Percentiles rank a stretch among this genome's conserved stretches.
Conservation (phyloP, 768 basidiomycete genomes). For the Kwoniella sp. region DNA sequence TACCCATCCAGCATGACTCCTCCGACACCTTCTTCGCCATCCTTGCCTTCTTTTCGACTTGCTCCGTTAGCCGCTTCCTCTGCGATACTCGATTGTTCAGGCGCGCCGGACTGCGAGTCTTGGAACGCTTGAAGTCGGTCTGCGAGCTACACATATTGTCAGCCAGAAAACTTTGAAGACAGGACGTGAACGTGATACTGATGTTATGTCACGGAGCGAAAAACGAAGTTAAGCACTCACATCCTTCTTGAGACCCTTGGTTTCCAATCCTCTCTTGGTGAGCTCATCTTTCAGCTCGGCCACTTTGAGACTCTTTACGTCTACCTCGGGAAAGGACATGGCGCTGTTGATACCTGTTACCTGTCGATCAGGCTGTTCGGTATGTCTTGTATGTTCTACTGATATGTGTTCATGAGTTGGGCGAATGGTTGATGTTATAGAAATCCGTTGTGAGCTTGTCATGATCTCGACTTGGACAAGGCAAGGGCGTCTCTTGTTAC, state of each 20-base stretch:
- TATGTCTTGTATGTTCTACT: no score
- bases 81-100: background rate
- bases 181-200: no score
- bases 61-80: no score
- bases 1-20: slow-evolving; percentile 21
- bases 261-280: slow-evolving; percentile 44
- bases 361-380: no score
- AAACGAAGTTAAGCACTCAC: slow-evolving; percentile 27
- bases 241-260: slow-evolving; percentile 52
- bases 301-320: slow-evolving; percentile 41
- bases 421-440: no score
- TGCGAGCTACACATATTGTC: slow-evolving; percentile 29
- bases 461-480: no score
- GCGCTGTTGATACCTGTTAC: no score
- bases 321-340: slow-evolving; percentile 12
- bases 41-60: background rate
- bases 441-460: no score
- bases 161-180: no score
- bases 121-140: slow-evolving; percentile 40
- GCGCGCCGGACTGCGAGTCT: background rate
- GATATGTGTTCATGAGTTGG: no score
- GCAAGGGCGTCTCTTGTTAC: no score
- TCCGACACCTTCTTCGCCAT: slow-evolving; percentile 3
- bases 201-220: no score
- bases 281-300: slow-evolving; percentile 54